A percentile compares a stretch with the other conserved stretches of the same genome.
These are phyloP conservation scores for Talaromyces liani DNA, from an alignment of 495 filamentous ascomycete species.

Conservation along the genomic window DNA sequence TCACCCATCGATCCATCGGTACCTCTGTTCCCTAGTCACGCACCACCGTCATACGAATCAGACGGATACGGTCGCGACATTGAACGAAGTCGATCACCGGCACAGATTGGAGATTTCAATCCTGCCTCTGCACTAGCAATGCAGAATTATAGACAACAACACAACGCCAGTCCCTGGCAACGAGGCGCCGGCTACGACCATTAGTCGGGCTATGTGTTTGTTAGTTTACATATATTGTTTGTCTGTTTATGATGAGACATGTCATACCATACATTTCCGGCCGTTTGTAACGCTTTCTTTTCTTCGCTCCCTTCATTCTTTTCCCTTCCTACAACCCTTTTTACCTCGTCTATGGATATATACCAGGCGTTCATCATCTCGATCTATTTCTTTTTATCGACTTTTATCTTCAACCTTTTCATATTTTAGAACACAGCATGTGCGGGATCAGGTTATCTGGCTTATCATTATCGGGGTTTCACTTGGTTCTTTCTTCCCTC, in stretches of 20 bases:
- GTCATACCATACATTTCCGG: conserved; percentile 17
- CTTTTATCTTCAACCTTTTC: conserved; percentile 5
- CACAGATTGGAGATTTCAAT: conserved; percentile 24
- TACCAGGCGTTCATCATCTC: conserved; percentile 8
- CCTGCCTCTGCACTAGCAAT: conserved; percentile 17
- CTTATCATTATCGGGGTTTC: conserved; percentile 10
- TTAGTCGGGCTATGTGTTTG: conserved; percentile 28
- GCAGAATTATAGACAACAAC: conserved; percentile 38
- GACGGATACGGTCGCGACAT: conserved; percentile 21
- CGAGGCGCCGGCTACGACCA: conserved; percentile 60
- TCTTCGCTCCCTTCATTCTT: conserved; percentile 9
- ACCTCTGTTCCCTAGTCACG: conserved; percentile 51
- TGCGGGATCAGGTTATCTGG: conserved; percentile 14
- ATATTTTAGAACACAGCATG: conserved; percentile 13
- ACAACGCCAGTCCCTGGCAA: conserved; percentile 59
- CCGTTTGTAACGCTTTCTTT: conserved; percentile 9
- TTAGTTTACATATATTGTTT: conserved; percentile 17
- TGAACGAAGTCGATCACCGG: conserved; percentile 21
- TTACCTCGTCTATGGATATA: conserved; percentile 6
- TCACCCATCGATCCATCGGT: conserved; percentile 59
- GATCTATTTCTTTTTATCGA: conserved; percentile 7
- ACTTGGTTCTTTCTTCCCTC: not conserved
- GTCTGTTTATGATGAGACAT: conserved; percentile 23
- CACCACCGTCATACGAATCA: conserved; percentile 27
- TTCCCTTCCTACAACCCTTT: conserved; percentile 1